Base-by-base conservation (phyloP, 1,284 basidiomycete species). In the Cryptococcus sp. region DNA sequence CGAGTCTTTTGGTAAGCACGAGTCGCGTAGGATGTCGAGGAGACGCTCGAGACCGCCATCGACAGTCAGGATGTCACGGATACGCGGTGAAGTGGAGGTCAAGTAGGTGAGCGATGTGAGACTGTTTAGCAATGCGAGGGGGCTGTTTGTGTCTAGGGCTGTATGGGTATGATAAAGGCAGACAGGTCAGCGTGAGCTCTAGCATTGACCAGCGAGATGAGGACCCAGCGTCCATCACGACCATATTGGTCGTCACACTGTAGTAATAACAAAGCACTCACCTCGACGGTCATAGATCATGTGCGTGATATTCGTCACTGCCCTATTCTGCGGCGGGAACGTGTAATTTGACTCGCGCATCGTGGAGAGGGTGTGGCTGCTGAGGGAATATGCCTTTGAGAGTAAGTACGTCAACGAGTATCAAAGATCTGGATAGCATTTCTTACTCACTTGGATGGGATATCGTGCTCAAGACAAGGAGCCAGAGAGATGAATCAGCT, bases 291-390 rank as follows among this genome's bases (percentile, higher is more conserved):
- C 95, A 75, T 99, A 99, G 7, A 98, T 84, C 79, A 94, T 89
- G 16, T 92, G 90, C 15, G 92, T 91, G 64, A 99, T 96, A 73
- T 89, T 92, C 53, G 97, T 91, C 75, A 90, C 92, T 16, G 95
- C 95, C 81, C 93, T 86, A 82, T 96, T 96, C 82, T 95, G 93
- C 47, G 88, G 85, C 27, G 94, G 92, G 80, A 95, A 95, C 56
- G 89, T 89, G 81, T 95, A 94, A 84, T 96, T 98, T 72, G 91
- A 91, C 79, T 99, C 94, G 71, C 95, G 86, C 95, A 99, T 98
- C 49, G 42, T 66, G 63, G 23, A 20, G 22, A 2, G 7, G 30
- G 30, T 35, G 30, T 8, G 30, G 13, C 2, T 10, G 13, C 13
- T 13, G 30, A 8, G 30, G 10, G 7, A 8, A 3, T 2, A 35